Evolutionary conservation across 345 rosid species (phyloP).

Genomic region (Rhodomyrtus tomentosa): DNA sequence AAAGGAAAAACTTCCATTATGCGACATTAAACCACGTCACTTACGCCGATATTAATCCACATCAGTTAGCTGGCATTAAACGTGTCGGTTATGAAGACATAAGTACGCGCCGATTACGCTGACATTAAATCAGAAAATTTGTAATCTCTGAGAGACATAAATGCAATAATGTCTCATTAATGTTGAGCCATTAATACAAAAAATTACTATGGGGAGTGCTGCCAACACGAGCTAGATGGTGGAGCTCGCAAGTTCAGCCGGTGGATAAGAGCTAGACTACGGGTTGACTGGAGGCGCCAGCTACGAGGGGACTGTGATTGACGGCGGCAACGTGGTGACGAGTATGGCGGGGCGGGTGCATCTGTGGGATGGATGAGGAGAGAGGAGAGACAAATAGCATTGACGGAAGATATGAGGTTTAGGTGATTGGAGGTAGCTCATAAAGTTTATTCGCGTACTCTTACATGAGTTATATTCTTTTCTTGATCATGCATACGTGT

Average conservation of each 20-base stretch:
- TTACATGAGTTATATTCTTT: neutral
- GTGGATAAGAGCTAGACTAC: neutral
- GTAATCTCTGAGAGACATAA: too few relatives aligned
- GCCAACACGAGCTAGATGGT: neutral
- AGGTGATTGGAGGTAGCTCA: neutral
- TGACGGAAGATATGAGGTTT: neutral
- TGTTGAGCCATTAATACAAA: too few relatives aligned
- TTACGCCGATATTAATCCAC: too few relatives aligned
- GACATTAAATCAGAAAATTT: too few relatives aligned
- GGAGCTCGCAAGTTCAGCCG: neutral
- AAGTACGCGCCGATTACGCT: too few relatives aligned
- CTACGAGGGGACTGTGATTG: neutral
- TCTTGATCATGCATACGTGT: neutral
- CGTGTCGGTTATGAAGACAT: too few relatives aligned
- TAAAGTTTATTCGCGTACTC: neutral
- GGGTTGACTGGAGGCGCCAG: neutral
- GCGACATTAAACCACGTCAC: too few relatives aligned
- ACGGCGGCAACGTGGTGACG: too few relatives aligned
- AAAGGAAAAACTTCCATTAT: too few relatives aligned
- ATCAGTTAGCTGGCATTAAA: too few relatives aligned
- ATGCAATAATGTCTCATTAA: too few relatives aligned
- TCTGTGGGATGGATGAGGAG: neutral
- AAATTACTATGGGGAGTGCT: neutral
- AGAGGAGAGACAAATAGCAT: neutral
- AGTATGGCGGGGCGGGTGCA: neutral